phyloP scores from a whole-genome alignment of 176 grass and related monocot genomes.

The Cenchrus americanus region DNA sequence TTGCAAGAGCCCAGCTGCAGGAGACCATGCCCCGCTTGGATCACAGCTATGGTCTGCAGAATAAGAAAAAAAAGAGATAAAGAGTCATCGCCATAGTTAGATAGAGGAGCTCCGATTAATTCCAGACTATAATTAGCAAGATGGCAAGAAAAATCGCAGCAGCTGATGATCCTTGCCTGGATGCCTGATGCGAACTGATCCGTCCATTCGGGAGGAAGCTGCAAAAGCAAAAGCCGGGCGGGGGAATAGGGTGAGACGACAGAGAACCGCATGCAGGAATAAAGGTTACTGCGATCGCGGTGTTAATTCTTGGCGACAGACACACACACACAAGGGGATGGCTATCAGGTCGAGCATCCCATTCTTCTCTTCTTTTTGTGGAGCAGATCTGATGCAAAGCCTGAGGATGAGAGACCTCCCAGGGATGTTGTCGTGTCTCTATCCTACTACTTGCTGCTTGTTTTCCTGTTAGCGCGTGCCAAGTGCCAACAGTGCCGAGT shows the following conservation, averaged over 20 bases:
- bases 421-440: constrained; percentile 1
- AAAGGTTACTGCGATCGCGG: constrained; percentile 48
- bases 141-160: neutral
- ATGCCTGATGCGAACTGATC: constrained; percentile 98
- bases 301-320: constrained; percentile 35
- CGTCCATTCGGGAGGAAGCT: constrained; percentile 98
- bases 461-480: neutral
- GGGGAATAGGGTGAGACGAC: constrained; percentile 25
- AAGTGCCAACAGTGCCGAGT: neutral
- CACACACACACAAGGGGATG: neutral
- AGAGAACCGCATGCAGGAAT: constrained; percentile 30
- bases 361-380: constrained; percentile 49
- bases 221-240: constrained; percentile 51
- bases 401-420: constrained; percentile 13
- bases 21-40: constrained; percentile 98
- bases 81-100: neutral
- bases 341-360: constrained; percentile 34
- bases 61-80: neutral
- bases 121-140: neutral
- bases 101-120: neutral
- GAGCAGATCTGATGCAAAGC: constrained; percentile 53
- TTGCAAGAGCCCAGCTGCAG: constrained; percentile 96
- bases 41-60: constrained; percentile 92
- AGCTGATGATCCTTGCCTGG: constrained; percentile 52
- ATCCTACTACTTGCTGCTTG: neutral